Evolutionary conservation across 2,329 filamentous ascomycete species (phyloP), one percentile per base, ranked within the genome.

Genomic region (Beauveria pseudobassiana): DNA sequence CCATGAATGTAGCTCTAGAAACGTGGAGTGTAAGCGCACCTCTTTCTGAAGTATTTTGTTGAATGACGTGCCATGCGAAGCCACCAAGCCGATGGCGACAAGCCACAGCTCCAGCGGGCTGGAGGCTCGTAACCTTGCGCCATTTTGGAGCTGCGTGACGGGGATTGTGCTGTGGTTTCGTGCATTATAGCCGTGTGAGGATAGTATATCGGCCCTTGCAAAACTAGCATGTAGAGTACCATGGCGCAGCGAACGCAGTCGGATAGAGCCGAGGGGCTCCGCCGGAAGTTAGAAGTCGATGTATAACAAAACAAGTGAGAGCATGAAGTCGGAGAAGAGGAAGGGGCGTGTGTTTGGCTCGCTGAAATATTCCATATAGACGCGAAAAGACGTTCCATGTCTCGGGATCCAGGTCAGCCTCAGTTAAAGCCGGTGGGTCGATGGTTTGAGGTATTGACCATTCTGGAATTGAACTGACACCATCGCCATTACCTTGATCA

Each of bases 291-390:
- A 84, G 63, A 1, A 85, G 72, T 24, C 75, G 74, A 63, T 85
- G 82, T 1, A 84, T 69, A 24, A 81, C 77, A 64, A 81, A 85
- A 56, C 79, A 82, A 6, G 80, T 79, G 1, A 85, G 71, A 60
- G 85, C 82, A 62, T 85, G 82, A 0, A 85, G 74, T 51, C 76
- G 72, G 0, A 78, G 79, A 0, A 71, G 71, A 1, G 77, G 64
- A 0, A 80, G 63, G 0, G 66, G 66, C 10, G 50, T 61, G 0
- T 61, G 61, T 14, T 69, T 63, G 0, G 73, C 67, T 4, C 70
- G 68, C 1, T 75, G 71, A 54, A 83, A 78, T 4, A 82, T 68
- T 9, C 65, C 69, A 14, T 74, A 76, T 1, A 84, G 72, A n/a
- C 78, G 78, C 20, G 63, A 51, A n/a, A 81, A 70, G 1, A 77